A percentile compares a stretch with the other conserved stretches of the same genome.
These are phyloP conservation scores for Raddia guianensis DNA, from an alignment of 176 grass and related monocot species.

Conservation along the genomic window DNA sequence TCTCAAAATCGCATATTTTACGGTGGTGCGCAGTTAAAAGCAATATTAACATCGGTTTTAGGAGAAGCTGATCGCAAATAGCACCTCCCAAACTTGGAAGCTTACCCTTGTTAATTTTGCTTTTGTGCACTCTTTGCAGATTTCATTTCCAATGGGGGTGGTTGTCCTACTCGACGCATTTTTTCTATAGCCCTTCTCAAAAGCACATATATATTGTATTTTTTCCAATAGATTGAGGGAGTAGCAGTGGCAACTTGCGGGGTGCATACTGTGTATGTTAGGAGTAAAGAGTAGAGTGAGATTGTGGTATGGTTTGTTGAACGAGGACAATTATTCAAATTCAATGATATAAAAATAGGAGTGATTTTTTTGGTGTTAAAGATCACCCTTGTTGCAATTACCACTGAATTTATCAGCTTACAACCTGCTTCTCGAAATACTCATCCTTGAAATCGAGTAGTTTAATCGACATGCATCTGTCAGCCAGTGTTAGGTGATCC, in stretches of 20 bases:
- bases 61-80: background rate
- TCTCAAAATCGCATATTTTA: too few relatives aligned
- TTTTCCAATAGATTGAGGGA: too few relatives aligned
- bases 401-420: background rate
- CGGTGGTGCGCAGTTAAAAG: too few relatives aligned
- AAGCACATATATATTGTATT: conserved; percentile 4
- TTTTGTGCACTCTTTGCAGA: conserved; percentile 54
- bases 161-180: conserved; percentile 53
- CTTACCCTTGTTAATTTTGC: conserved; percentile 11
- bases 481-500: conserved; percentile 30
- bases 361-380: too few relatives aligned
- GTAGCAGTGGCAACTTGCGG: too few relatives aligned
- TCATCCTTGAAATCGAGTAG: conserved; percentile 5
- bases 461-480: conserved; percentile 1
- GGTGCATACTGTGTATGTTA: too few relatives aligned
- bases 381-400: background rate
- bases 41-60: background rate
- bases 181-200: conserved; percentile 43
- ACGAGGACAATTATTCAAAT: too few relatives aligned
- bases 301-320: too few relatives aligned
- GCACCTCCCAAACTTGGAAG: background rate
- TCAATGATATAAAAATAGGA: too few relatives aligned
- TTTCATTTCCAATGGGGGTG: conserved; percentile 47
- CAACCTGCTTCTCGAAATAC: background rate
- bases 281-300: too few relatives aligned